Base-by-base conservation (phyloP, 768 basidiomycete genomes). In the Phanerochaete sordida region DNA sequence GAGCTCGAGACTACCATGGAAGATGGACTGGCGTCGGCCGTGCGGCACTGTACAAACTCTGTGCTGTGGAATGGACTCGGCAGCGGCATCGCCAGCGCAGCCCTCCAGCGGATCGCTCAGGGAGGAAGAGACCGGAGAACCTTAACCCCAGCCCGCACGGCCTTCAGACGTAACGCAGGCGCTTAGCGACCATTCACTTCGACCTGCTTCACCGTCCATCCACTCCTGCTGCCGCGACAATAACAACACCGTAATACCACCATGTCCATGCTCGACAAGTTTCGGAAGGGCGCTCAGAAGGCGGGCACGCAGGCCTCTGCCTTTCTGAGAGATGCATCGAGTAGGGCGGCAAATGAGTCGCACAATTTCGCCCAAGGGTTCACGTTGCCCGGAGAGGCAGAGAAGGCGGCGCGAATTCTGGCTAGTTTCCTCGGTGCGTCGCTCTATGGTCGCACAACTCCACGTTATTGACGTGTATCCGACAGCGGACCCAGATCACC, bases 351-450 rank as follows among this genome's bases (percentile, higher is more conserved):
- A 15, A 85, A 80, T 54, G 90, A 90, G 51, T 89, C 90, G 1
- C 79, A 84, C 64, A 87, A 88, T 52, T 87, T 94, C 57, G 88
- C 88, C 0, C 91, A 93, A 62, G 84, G 87, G 3, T 98, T 98
- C 76, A 86, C 83, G 43, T 79, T 98, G 24, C 94, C 94, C 21
- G 93, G 92, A 61, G 95, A 98, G 73, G 90, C 93, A 44, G 90
- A 94, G 61, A 97, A 97, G 71, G 93, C 95, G 0, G 93, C 95
- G 16, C 91, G 88, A 74, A 98, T 96, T 67, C 76, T 98, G 30
- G 86, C 85, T 62, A 87, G 85, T 64, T 98, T 98, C 80, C 79
- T 96, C n/a, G 95, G 93, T 93, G 69, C 57, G 80, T 65, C 16
- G 43, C 1, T 21, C 68, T 37, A 13, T 49, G 19, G 57, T 31